Base-by-base conservation (phyloP, 768 basidiomycete genomes). In the Boletus reticulatus region DNA sequence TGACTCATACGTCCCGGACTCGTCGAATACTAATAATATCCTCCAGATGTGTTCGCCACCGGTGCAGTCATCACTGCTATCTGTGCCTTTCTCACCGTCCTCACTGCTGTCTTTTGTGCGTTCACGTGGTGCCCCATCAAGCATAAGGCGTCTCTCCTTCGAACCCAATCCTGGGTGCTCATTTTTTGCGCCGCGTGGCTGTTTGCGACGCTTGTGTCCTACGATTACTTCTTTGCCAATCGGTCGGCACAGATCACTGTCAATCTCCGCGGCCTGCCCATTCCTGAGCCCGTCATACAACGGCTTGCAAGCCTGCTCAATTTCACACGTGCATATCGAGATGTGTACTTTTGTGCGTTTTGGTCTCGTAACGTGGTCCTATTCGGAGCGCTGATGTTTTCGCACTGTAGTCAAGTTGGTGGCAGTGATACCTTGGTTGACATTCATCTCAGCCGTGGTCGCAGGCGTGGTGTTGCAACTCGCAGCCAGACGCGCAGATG, bases 391-490 rank as follows among this genome's bases (percentile, higher is more conserved):
- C 17, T n/a, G 43, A 29, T 37, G 54, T 22, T 9, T 57, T 57
- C 44, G 19, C 37, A 27, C 58, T 37, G 16, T 38, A 85, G 84
- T 84, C 60, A 71, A 70, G 44, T 69, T 78, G 24, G 63, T 80
- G 19, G 80, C 81, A 1, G 75, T 83, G 54, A 61, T 84, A 31
- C 80, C 81, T 1, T 85, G 84, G 84, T 70, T 82, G 58, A 62
- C 80, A 0, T 56, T 78, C 57, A 59, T 81, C 7, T 79, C 77
- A 55, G 69, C 73, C 17, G 34, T 69, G 45, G 67, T 71, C 48
- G 64, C 79, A 10, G 72, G 76, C 20, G 61, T 67, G 31, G 65
- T 77, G 48, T 59, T 74, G 8, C 72, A 73, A 52, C 16, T 69
- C 3, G 71, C 76, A 16, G 63, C 71, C 19, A 1, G 55, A n/a